These are phyloP conservation scores for Elaeis oleifera DNA, from an alignment of 202 grass and related monocot species.

Conservation along the genomic window DNA sequence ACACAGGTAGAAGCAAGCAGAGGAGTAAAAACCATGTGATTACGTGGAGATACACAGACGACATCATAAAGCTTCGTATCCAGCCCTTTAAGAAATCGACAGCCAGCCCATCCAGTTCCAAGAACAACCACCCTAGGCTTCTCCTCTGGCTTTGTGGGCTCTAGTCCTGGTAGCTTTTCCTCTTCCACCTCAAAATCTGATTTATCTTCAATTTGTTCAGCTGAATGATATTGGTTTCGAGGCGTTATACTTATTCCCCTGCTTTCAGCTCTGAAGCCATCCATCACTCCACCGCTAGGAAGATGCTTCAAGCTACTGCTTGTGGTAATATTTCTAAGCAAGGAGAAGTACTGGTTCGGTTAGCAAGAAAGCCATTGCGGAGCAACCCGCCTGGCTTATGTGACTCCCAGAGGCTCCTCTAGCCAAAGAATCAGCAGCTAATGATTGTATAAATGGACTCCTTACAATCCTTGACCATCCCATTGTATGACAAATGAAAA, in stretches of 20 bases:
- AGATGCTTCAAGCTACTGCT: not conserved
- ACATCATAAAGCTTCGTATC: slow-evolving; percentile 67
- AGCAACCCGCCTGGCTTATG: slow-evolving; percentile 10
- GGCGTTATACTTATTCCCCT: slow-evolving; percentile 41
- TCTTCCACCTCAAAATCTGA: slow-evolving; percentile 19
- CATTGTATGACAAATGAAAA: slow-evolving; percentile 13
- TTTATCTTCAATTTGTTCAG: slow-evolving; percentile 12
- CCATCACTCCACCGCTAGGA: not conserved
- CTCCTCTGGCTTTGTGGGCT: slow-evolving; percentile 39
- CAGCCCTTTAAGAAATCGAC: slow-evolving; percentile 77
- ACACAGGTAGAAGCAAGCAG: slow-evolving; percentile 90
- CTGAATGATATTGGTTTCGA: slow-evolving; percentile 14
- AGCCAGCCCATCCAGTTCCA: slow-evolving; percentile 80
- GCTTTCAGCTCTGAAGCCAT: slow-evolving; percentile 8
- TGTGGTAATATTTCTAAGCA: slow-evolving; percentile 3
- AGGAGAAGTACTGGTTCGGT: not conserved
- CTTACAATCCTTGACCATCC: slow-evolving; percentile 43
- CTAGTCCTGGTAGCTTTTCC: slow-evolving; percentile 30
- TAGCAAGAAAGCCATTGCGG: slow-evolving; percentile 9
- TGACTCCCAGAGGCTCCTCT: slow-evolving; percentile 24
- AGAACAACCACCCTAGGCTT: slow-evolving; percentile 84
- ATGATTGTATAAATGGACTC: slow-evolving; percentile 35
- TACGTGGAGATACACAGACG: slow-evolving; percentile 83
- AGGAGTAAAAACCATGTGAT: slow-evolving; percentile 98
- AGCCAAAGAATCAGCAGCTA: slow-evolving; percentile 18